phyloP scores from a whole-genome alignment of 129 eudicot genomes.

The Dittrichia graveolens region DNA sequence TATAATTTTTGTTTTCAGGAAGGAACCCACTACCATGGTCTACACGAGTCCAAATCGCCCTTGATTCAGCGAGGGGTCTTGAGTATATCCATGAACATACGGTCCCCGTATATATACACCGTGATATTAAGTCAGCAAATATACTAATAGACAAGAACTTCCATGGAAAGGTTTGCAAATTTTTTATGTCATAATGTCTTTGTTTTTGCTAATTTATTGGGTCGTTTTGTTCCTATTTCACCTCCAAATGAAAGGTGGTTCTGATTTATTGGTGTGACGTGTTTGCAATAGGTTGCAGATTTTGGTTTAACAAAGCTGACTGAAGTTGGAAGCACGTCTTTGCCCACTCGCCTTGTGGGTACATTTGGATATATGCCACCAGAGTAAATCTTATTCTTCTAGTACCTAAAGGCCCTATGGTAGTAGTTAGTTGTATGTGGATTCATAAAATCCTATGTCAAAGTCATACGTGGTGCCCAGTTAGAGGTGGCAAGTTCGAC shows the following conservation, averaged over 20 bases:
- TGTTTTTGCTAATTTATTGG: neutral
- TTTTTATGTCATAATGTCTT: neutral
- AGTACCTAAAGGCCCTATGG: conserved; percentile 1
- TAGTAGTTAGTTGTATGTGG: conserved; percentile 19
- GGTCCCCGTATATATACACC: conserved; percentile 93
- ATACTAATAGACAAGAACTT: conserved; percentile 86
- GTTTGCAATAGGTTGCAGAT: conserved; percentile 80
- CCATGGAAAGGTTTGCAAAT: conserved; percentile 70
- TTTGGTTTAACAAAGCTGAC: conserved; percentile 89
- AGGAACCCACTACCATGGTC: conserved; percentile 81
- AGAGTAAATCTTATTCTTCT: conserved; percentile 60
- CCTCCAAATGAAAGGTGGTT: conserved; percentile 9
- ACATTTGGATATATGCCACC: conserved; percentile 99
- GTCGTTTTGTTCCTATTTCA: conserved; percentile 2
- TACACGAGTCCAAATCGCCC: conserved; percentile 88
- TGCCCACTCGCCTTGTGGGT: conserved; percentile 90
- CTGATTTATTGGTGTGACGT: conserved; percentile 6
- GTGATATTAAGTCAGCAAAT: conserved; percentile 96
- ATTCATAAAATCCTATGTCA: conserved; percentile 12
- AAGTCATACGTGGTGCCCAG: conserved; percentile 2
- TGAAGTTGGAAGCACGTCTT: conserved; percentile 76
- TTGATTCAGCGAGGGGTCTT: conserved; percentile 96
- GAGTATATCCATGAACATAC: conserved; percentile 98
- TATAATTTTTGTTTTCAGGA: conserved; percentile 40
- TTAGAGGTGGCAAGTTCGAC: conserved; percentile 8